Conservation (phyloP, 2,329 filamentous ascomycete species). For the Atkinsonella hypoxylon region DNA sequence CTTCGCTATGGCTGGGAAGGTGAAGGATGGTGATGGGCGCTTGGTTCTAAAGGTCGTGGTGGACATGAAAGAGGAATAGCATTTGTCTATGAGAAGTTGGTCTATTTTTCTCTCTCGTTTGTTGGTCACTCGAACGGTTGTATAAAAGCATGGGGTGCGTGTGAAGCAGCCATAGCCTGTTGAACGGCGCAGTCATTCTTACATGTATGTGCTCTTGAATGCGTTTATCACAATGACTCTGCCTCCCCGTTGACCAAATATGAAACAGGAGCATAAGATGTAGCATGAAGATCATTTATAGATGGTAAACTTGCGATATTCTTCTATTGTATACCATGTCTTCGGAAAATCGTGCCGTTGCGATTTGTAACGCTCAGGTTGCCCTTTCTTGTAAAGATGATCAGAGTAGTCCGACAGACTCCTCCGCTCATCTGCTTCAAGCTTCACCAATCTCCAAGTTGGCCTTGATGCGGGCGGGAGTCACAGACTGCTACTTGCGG, state of each 20-base stretch:
- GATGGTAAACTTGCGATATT: no score
- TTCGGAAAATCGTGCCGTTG: no score
- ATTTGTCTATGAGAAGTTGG: not conserved
- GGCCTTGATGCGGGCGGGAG: constrained; percentile 52
- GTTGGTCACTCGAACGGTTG: not conserved
- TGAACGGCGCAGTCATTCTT: not conserved
- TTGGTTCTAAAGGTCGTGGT: constrained; percentile 66
- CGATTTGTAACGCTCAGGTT: constrained; percentile 38
- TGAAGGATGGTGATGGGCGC: constrained; percentile 56
- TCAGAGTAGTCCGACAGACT: constrained; percentile 46
- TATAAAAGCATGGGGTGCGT: not conserved
- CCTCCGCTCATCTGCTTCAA: constrained; percentile 50
- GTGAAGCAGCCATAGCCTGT: not conserved
- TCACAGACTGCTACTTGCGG: constrained; percentile 57
- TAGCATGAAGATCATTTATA: no score
- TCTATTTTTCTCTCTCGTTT: not conserved
- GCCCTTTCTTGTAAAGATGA: constrained; percentile 34
- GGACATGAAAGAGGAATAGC: constrained; percentile 17
- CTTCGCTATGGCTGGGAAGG: constrained; percentile 60
- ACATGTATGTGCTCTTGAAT: not conserved
- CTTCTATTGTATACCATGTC: not conserved
- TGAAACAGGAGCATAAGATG: no score
- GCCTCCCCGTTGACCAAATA: no score
- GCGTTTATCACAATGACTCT: not conserved
- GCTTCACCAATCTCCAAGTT: constrained; percentile 55